phyloP scores from a whole-genome alignment of 2,329 filamentous ascomycete species.

The Colletotrichum sp. region DNA sequence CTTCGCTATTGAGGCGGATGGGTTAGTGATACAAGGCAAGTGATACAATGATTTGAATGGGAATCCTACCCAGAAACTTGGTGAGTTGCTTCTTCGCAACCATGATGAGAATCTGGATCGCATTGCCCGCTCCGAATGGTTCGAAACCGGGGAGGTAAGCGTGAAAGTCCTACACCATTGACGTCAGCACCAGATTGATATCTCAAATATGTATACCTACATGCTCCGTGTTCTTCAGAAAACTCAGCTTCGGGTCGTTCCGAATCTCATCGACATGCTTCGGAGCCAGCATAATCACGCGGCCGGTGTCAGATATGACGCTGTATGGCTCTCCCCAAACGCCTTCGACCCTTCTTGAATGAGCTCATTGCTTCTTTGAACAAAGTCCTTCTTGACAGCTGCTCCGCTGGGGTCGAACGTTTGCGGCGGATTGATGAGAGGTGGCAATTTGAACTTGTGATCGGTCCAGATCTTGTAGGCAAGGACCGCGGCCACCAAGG shows the following conservation, averaged over 20 bases:
- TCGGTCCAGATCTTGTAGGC: neutral
- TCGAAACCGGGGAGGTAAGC: neutral
- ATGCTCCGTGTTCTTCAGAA: neutral
- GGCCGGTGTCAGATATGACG: neutral
- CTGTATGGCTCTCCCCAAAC: neutral
- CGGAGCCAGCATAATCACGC: neutral
- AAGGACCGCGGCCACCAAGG: neutral
- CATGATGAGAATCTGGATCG: neutral
- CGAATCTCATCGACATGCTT: neutral
- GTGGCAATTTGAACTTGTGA: neutral
- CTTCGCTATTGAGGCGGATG: neutral
- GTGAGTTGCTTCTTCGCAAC: neutral
- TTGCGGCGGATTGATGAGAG: neutral
- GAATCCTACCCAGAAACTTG: neutral
- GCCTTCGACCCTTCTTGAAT: neutral
- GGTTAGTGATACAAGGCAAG: neutral
- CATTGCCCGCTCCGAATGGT: neutral
- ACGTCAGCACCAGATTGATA: neutral
- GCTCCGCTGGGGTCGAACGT: neutral
- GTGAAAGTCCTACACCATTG: neutral
- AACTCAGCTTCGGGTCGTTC: neutral
- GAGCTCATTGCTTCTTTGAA: neutral
- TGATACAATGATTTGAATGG: neutral
- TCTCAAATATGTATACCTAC: fast-evolving
- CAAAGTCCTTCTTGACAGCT: neutral